Evolutionary conservation across 176 grass and related monocot genomes (phyloP).

Genomic region (Avena atlantica): DNA sequence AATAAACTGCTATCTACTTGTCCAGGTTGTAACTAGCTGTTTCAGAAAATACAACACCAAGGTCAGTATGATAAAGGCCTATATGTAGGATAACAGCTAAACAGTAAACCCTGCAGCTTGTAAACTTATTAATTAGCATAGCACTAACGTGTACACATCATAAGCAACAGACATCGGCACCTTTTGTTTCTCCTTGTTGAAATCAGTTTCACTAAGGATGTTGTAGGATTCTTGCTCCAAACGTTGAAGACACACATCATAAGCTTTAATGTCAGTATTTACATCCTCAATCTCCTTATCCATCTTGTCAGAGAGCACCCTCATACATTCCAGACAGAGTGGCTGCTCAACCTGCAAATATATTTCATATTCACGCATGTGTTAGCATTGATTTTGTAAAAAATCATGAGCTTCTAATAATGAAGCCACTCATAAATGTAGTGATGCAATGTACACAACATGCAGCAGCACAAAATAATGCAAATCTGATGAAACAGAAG

Average conservation of each 20-base stretch:
- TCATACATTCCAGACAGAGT: slow-evolving; percentile 95
- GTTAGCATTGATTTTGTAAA: slow-evolving; percentile 3
- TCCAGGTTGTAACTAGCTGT: not conserved
- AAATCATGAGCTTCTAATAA: not conserved
- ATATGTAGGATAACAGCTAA: not conserved
- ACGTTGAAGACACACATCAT: slow-evolving; percentile 78
- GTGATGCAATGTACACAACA: not conserved
- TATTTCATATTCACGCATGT: slow-evolving; percentile 13
- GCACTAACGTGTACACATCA: slow-evolving; percentile 10
- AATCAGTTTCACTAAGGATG: slow-evolving; percentile 79
- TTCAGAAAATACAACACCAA: not conserved
- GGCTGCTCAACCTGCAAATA: slow-evolving; percentile 91
- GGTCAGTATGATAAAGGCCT: not conserved
- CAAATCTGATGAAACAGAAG: not conserved
- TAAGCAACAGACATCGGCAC: slow-evolving; percentile 39
- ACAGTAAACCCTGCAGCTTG: not conserved
- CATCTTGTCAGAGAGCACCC: slow-evolving; percentile 93
- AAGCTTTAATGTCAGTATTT: slow-evolving; percentile 86
- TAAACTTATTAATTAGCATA: not conserved
- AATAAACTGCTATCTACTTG: slow-evolving; percentile 10
- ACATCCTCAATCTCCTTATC: slow-evolving; percentile 93
- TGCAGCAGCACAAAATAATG: not conserved
- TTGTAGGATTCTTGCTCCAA: slow-evolving; percentile 71
- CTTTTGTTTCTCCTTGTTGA: slow-evolving; percentile 88
- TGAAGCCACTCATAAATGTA: not conserved